Percentiles rank a stretch among this genome's conserved stretches.
Evolutionary conservation across 257 asterid species (phyloP).

Genomic region (Mitragyna speciosa): DNA sequence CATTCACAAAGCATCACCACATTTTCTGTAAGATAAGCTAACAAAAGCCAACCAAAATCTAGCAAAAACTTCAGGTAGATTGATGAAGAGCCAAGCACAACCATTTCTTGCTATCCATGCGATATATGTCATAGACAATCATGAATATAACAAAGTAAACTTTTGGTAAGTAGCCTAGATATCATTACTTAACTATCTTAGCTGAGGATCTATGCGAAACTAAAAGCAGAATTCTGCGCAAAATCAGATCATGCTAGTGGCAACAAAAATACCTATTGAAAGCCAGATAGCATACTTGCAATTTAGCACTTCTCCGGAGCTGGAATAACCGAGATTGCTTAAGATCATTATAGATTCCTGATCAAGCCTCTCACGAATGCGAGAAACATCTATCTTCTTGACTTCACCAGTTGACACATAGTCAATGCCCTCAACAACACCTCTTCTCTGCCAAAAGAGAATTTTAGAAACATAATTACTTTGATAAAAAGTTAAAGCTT

Average conservation of each 20-base stretch:
- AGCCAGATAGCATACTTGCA: conserved; percentile 85
- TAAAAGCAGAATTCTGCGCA: neutral
- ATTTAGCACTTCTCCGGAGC: conserved; percentile 92
- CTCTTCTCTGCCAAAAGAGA: conserved; percentile 70
- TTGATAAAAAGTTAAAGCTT: neutral
- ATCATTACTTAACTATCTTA: neutral
- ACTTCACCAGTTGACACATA: conserved; percentile 91
- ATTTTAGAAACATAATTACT: conserved; percentile 2
- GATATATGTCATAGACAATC: no score
- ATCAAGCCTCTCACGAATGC: conserved; percentile 79
- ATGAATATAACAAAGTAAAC: no score
- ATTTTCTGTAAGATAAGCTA: neutral
- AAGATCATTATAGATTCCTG: conserved; percentile 68
- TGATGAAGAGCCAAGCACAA: no score
- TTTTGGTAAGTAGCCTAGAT: neutral
- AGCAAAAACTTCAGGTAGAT: neutral
- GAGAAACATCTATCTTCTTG: conserved; percentile 84
- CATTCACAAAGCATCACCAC: neutral
- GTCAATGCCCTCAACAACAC: conserved; percentile 85
- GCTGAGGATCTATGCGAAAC: neutral
- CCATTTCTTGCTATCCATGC: no score
- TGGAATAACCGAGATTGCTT: conserved; percentile 88
- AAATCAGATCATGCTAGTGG: conserved; percentile 30
- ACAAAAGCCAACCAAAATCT: neutral
- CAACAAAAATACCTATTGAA: conserved; percentile 63